These are phyloP conservation scores for Erythrobasidium hasegawianum DNA, from an alignment of 1,284 basidiomycete species.

Conservation along the genomic window DNA sequence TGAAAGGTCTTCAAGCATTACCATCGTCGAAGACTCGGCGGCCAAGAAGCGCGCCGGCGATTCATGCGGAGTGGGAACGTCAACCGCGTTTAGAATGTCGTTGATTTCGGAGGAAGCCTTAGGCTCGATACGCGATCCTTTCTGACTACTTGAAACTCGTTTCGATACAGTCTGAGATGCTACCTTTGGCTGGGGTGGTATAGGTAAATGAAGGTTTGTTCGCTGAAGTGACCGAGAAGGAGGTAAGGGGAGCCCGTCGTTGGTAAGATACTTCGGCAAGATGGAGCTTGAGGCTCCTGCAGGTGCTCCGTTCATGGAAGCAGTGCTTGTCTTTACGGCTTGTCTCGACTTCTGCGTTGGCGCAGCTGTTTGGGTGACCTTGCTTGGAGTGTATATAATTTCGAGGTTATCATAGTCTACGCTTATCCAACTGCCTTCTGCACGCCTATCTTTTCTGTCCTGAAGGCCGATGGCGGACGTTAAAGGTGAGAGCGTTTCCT, in stretches of 20 bases:
- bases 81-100: not conserved
- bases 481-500: slow-evolving; percentile 25
- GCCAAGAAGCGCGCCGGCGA: not conserved
- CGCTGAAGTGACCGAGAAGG: not conserved
- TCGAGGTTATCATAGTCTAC: not conserved
- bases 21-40: not conserved
- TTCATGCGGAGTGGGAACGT: not conserved
- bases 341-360: not conserved
- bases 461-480: not conserved
- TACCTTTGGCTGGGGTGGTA: not conserved
- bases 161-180: not conserved
- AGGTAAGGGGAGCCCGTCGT: not conserved
- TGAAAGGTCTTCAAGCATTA: not conserved
- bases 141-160: not conserved
- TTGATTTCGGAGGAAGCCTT: not conserved
- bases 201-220: not conserved
- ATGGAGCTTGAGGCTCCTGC: not conserved
- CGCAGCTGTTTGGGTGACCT: not conserved
- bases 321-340: not conserved
- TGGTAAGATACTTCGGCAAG: not conserved
- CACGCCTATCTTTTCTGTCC: not conserved
- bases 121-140: not conserved
- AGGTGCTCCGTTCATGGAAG: not conserved
- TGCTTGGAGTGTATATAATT: not conserved
- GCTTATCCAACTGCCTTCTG: not conserved